These are phyloP conservation scores for Apiospora aurea DNA, from an alignment of 2,329 filamentous ascomycete species.

Conservation along the genomic window DNA sequence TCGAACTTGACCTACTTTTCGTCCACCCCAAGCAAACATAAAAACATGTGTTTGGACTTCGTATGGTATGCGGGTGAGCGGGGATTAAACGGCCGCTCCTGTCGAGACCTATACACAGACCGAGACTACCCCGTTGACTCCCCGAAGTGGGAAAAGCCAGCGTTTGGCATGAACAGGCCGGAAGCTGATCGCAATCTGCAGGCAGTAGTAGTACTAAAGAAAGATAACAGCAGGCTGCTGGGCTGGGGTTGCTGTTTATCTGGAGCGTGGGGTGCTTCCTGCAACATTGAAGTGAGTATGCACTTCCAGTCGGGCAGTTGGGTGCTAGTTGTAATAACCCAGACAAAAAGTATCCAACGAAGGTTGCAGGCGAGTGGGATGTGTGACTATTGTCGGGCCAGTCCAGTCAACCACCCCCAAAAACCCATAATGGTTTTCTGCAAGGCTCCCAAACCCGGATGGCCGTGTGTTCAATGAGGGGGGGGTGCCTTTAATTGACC, in stretches of 20 bases:
- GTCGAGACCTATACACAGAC: not conserved
- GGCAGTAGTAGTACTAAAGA: not conserved
- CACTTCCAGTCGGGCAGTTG: not conserved
- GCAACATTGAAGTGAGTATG: not conserved
- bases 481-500: not conserved
- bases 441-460: not conserved
- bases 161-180: not conserved
- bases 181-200: not conserved
- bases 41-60: not conserved
- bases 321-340: not conserved
- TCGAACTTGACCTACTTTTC: not conserved
- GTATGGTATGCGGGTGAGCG: not conserved
- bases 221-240: not conserved
- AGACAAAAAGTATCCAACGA: constrained; percentile 8
- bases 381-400: not conserved
- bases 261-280: not conserved
- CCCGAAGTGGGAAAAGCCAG: not conserved
- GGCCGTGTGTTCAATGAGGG: not conserved
- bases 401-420: not conserved
- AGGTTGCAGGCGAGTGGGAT: not conserved
- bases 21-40: not conserved
- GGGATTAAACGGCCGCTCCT: not conserved
- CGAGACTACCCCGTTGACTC: no score
- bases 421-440: not conserved
- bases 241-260: not conserved